phyloP scores from a whole-genome alignment of 2,329 filamentous ascomycete genomes.

The Cryphonectria nitschkei region DNA sequence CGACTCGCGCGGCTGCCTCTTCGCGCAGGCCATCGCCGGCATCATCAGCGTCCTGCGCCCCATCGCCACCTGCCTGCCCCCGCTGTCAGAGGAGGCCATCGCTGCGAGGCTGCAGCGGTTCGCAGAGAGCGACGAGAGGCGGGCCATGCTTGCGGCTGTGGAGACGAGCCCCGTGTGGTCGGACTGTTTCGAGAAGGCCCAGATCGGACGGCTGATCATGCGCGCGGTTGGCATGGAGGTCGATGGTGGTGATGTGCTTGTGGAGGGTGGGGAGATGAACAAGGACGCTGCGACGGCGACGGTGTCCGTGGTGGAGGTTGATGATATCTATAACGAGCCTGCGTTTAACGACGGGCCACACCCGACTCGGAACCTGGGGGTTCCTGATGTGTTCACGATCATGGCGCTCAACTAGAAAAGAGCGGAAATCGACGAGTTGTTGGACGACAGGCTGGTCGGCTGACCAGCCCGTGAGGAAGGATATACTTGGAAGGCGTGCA shows the following conservation, averaged over 20 bases:
- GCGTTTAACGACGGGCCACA: conserved; percentile 36
- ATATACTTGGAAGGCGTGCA: neutral
- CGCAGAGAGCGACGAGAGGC: conserved; percentile 36
- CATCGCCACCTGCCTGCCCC: conserved; percentile 29
- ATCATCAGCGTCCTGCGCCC: conserved; percentile 38
- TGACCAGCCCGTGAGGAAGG: neutral
- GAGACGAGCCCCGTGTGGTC: conserved; percentile 38
- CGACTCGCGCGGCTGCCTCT: conserved; percentile 39
- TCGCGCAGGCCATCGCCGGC: conserved; percentile 42
- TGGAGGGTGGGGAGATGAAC: neutral
- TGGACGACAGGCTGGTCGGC: neutral
- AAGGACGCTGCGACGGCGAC: neutral
- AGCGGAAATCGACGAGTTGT: neutral
- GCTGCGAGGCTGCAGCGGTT: conserved; percentile 39
- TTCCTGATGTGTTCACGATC: conserved; percentile 44
- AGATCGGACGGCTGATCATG: conserved; percentile 40
- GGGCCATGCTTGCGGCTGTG: conserved; percentile 37
- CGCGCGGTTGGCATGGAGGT: conserved; percentile 34
- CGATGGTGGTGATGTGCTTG: conserved; percentile 24
- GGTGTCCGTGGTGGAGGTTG: conserved; percentile 12
- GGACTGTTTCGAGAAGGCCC: conserved; percentile 39
- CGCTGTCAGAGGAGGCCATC: conserved; percentile 33
- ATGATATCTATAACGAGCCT: conserved; percentile 30
- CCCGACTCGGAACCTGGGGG: conserved; percentile 41
- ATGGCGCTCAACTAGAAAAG: conserved; percentile 41